Percentiles rank a stretch among this genome's conserved stretches.
Conservation (phyloP, 78 protist species). For the Cavenderia fasciculata region DNA sequence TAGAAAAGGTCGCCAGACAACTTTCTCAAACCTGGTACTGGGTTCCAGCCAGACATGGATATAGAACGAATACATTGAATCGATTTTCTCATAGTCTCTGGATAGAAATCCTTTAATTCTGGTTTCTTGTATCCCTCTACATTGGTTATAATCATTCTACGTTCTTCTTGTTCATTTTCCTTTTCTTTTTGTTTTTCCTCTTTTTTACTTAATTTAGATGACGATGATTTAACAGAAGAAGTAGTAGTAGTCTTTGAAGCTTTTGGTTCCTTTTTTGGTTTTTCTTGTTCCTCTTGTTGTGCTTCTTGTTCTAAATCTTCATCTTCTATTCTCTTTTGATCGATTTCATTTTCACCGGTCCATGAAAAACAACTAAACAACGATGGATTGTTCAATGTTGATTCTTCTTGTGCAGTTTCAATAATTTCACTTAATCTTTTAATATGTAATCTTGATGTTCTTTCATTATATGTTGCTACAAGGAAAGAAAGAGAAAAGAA, state of each 20-base stretch:
- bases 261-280: neutral
- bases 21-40: constrained; percentile 78
- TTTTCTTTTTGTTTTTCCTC: neutral
- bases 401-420: neutral
- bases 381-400: constrained; percentile 12
- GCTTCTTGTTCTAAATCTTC: neutral
- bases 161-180: constrained; percentile 11
- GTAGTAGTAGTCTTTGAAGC: neutral
- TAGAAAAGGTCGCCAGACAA: constrained; percentile 83
- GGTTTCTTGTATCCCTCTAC: constrained; percentile 36
- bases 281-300: neutral
- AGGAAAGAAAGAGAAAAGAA: too few species aligned
- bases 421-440: constrained; percentile 58
- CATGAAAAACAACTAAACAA: constrained; percentile 14
- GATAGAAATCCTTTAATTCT: constrained; percentile 17
- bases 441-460: constrained; percentile 68
- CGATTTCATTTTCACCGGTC: constrained; percentile 16
- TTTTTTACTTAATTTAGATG: too few species aligned
- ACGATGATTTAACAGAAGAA: neutral
- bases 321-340: neutral
- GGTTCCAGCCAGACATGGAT: constrained; percentile 80
- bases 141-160: constrained; percentile 13
- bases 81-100: neutral
- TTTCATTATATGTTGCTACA: constrained; percentile 40
- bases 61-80: constrained; percentile 52